phyloP scores from a whole-genome alignment of 2,329 filamentous ascomycete genomes.

The Colletotrichum chrysophilum region DNA sequence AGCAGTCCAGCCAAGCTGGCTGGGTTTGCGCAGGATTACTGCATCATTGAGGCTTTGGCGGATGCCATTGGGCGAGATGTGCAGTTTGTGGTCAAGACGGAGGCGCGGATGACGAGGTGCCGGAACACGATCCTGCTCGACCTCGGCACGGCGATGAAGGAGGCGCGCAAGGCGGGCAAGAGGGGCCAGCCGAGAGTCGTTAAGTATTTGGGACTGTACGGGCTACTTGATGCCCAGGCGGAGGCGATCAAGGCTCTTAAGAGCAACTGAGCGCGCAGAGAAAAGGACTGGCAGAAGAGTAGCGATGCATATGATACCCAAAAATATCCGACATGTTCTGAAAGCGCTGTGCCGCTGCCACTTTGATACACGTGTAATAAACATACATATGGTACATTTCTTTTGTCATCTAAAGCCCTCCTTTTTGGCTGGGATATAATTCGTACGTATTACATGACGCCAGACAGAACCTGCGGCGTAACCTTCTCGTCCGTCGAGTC shows the following conservation, averaged over 20 bases:
- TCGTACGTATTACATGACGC: constrained; percentile 53
- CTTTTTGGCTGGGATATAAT: neutral
- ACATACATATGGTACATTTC: constrained; percentile 43
- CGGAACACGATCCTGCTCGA: constrained; percentile 63
- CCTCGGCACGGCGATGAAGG: constrained; percentile 53
- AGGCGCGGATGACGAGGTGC: constrained; percentile 57
- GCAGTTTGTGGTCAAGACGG: constrained; percentile 56
- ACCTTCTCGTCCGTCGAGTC: constrained; percentile 64
- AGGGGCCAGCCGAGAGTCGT: constrained; percentile 51
- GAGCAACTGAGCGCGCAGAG: constrained; percentile 28
- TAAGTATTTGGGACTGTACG: constrained; percentile 59
- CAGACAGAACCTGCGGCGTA: constrained; percentile 55
- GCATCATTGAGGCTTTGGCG: constrained; percentile 45
- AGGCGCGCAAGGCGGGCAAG: constrained; percentile 46
- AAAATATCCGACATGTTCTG: constrained; percentile 20
- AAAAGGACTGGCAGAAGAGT: constrained; percentile 21
- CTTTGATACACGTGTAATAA: constrained; percentile 24
- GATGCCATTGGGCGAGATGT: constrained; percentile 50
- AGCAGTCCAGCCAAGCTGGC: constrained; percentile 53
- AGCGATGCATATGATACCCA: constrained; percentile 34
- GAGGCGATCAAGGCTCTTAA: constrained; percentile 59
- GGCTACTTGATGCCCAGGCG: constrained; percentile 54
- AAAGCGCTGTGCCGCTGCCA: constrained; percentile 13
- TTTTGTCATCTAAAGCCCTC: neutral
- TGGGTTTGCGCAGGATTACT: constrained; percentile 51